A percentile compares a stretch with the other conserved stretches of the same genome.
phyloP scores from a whole-genome alignment of 176 grass and related monocot species.

The Zea mays region DNA sequence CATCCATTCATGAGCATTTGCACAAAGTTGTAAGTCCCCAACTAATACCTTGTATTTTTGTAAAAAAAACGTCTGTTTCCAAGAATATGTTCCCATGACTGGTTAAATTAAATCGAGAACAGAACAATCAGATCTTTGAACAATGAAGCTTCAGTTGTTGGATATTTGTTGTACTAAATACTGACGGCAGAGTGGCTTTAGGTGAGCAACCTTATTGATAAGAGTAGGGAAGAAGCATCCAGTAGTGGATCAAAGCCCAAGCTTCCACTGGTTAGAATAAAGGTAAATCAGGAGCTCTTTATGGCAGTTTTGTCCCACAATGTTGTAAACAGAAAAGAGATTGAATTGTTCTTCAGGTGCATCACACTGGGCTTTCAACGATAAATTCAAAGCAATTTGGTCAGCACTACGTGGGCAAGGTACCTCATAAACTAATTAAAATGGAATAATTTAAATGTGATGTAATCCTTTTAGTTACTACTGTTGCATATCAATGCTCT shows the following conservation, averaged over 20 bases:
- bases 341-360: constrained; percentile 52
- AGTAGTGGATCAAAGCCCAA: constrained; percentile 50
- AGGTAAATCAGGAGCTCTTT: constrained; percentile 48
- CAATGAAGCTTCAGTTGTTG: constrained; percentile 8
- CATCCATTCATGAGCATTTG: constrained; percentile 57
- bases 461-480: background rate
- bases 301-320: background rate
- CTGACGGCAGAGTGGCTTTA: constrained; percentile 37
- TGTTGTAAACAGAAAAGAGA: background rate
- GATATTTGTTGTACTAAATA: background rate
- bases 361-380: constrained; percentile 56
- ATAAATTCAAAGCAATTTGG: constrained; percentile 75
- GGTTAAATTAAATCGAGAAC: constrained; percentile 6
- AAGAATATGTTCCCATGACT: background rate
- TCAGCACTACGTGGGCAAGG: constrained; percentile 86
- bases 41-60: background rate
- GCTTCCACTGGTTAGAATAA: constrained; percentile 80
- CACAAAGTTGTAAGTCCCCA: constrained; percentile 64
- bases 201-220: constrained; percentile 75
- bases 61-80: background rate
- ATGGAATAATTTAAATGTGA: constrained; percentile 5
- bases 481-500: too few species aligned
- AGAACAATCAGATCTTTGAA: constrained; percentile 1
- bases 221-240: constrained; percentile 37
- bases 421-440: constrained; percentile 30